These are phyloP conservation scores for Pichia sp. DNA, from an alignment of 1,139 yeast species.

Conservation along the genomic window DNA sequence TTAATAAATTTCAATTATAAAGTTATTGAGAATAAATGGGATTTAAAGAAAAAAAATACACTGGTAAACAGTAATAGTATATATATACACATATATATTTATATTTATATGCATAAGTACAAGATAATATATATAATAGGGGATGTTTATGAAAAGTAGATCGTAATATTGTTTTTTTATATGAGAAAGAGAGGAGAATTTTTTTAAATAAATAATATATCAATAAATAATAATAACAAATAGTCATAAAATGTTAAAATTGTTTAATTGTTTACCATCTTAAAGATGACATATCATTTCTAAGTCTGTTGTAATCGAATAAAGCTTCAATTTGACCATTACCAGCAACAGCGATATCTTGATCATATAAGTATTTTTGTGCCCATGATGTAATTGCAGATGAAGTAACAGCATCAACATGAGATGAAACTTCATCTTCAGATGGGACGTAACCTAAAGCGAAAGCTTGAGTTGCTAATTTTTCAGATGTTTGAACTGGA, in stretches of 20 bases:
- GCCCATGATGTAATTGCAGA: conserved; percentile 69
- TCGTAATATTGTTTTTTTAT: too few species aligned
- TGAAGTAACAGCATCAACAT: conserved; percentile 58
- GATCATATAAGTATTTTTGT: conserved; percentile 69
- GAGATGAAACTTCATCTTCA: conserved; percentile 50
- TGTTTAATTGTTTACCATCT: conserved; percentile 45
- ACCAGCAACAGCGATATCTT: conserved; percentile 75
- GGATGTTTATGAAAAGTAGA: too few species aligned
- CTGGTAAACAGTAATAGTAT: too few species aligned
- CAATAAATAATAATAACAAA: too few species aligned
- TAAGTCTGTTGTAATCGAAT: conserved; percentile 76
- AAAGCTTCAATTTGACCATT: conserved; percentile 80
- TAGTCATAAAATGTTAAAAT: neutral
- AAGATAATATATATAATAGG: too few species aligned
- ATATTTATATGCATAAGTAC: too few species aligned
- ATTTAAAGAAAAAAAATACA: too few species aligned
- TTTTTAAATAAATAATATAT: too few species aligned
- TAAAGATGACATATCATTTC: conserved; percentile 85
- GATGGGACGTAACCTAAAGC: conserved; percentile 58
- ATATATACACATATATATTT: too few species aligned
- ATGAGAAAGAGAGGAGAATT: too few species aligned
- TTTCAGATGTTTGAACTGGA: conserved; percentile 46
- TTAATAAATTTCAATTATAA: too few species aligned
- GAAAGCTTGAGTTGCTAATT: conserved; percentile 56
- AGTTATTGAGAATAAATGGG: too few species aligned